phyloP scores from a whole-genome alignment of 1,284 basidiomycete species.

The Cryptococcus amylolentus region DNA sequence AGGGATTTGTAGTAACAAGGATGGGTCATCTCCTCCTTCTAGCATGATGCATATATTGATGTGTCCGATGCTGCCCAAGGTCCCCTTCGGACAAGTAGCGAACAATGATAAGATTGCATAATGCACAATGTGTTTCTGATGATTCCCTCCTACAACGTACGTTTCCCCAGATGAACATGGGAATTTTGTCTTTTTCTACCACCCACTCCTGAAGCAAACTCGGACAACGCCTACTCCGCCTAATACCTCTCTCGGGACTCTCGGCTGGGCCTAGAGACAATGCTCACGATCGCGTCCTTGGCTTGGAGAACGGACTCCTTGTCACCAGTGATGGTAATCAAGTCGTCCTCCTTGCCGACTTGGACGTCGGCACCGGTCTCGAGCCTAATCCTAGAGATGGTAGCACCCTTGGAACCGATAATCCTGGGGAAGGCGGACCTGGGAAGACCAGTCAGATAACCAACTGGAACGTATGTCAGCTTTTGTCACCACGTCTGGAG shows the following conservation, averaged over 20 bases:
- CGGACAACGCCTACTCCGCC: background rate
- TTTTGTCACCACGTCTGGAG: background rate
- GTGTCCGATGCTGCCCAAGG: background rate
- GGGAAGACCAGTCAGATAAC: constrained; percentile 49
- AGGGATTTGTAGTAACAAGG: too few species aligned
- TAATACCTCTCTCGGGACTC: constrained; percentile 18
- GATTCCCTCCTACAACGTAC: background rate
- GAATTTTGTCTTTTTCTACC: background rate
- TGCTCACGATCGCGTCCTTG: constrained; percentile 73
- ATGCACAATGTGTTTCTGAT: background rate
- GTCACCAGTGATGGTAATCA: constrained; percentile 73
- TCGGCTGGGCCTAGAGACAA: constrained; percentile 50
- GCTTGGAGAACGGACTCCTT: constrained; percentile 68
- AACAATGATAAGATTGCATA: background rate
- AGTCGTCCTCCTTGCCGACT: constrained; percentile 76
- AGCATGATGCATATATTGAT: background rate
- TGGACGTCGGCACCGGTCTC: constrained; percentile 87
- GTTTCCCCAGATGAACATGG: background rate
- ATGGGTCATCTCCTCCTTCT: too few species aligned
- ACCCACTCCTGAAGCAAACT: background rate
- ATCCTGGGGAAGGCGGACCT: constrained; percentile 62
- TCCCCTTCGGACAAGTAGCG: background rate
- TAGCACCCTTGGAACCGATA: constrained; percentile 69
- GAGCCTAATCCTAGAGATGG: constrained; percentile 73
- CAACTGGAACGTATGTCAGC: constrained; percentile 28